Conservation (phyloP, 129 eudicot species). For the Lactuca sativa region DNA sequence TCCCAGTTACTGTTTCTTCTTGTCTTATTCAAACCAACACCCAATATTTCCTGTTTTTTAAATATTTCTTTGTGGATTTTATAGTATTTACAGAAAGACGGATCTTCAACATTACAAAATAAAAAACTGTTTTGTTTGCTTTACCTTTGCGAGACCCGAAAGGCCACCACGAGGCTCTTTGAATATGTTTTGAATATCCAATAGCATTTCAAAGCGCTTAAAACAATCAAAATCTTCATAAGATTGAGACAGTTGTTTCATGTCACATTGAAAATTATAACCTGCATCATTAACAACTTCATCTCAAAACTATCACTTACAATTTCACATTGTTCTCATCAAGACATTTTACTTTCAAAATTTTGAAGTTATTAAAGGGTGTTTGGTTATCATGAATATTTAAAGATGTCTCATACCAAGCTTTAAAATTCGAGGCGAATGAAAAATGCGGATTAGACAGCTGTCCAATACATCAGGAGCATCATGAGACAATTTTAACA, state of each 20-base stretch:
- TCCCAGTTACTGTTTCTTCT: slow-evolving; percentile 98
- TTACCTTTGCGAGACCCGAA: slow-evolving; percentile 86
- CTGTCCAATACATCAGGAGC: slow-evolving; percentile 67
- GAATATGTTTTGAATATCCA: slow-evolving; percentile 90
- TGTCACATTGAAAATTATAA: slow-evolving; percentile 89
- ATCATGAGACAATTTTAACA: slow-evolving; percentile 68
- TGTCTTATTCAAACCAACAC: slow-evolving; percentile 85
- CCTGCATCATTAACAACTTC: slow-evolving; percentile 45
- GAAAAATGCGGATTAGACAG: slow-evolving; percentile 75
- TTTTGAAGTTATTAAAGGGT: neutral
- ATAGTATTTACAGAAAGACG: neutral
- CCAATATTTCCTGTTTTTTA: slow-evolving; percentile 68
- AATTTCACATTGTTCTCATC: neutral
- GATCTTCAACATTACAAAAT: neutral
- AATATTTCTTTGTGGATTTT: neutral
- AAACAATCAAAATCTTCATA: slow-evolving; percentile 71
- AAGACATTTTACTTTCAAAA: neutral
- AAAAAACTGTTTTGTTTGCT: neutral
- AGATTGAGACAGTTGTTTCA: slow-evolving; percentile 70
- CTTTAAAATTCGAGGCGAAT: slow-evolving; percentile 80
- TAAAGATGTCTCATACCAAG: slow-evolving; percentile 60
- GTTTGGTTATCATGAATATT: slow-evolving; percentile 7
- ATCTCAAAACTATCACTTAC: neutral
- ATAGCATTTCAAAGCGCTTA: slow-evolving; percentile 87
- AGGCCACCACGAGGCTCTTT: slow-evolving; percentile 86